Evolutionary conservation across 1,284 basidiomycete species (phyloP), one percentile per base, ranked within the genome.

Genomic region (Ganoderma sp.): DNA sequence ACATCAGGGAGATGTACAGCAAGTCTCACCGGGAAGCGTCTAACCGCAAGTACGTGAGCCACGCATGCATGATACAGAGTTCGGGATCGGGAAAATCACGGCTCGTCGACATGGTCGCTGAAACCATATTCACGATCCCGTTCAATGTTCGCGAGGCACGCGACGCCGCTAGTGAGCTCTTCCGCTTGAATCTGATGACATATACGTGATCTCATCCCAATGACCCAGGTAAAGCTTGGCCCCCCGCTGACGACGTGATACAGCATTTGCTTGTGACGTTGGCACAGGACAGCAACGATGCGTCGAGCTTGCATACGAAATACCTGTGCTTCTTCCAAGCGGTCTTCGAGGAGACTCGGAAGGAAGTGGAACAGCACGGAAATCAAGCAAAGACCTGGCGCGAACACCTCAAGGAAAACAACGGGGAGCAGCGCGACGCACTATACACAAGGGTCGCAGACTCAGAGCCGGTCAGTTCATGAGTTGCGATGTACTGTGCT

Each of bases 61-160:
- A 60, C 52, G 2, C 79, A 79, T 58, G 45, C 34, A 52, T 67
- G 28, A 42, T 67, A 22, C 66, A 67, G 25, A 64, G 66, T 67
- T 60, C 66, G 10, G 64, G 66, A n/a, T 58, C 62, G 17, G 85
- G 82, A 66, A 83, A 81, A 68, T 84, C 84, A 0, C 73, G 81
- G 50, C 86, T 87, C 56, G 86, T 87, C 73, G 80, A 81, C 28
- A 81, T 82, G 22, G 82, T 92, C 59, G 87, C 66, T 8, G 32
- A 45, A 25, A 32, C 88, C 17, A 83, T 90, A 64, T 81, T 79
- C 1, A 86, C 88, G 1, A 82, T 81, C 37, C 65, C 65, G 8
- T 62, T 66, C 60, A 66, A 83, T 78, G 19, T 82, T 22, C 42
- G 64, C 17, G 32, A 32, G 3, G 28, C 25, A 32, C 17, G 22